Percentiles rank a stretch among this genome's conserved stretches.
phyloP scores from a whole-genome alignment of 2,329 filamentous ascomycete species.

The Cadophora luteo-olivacea region DNA sequence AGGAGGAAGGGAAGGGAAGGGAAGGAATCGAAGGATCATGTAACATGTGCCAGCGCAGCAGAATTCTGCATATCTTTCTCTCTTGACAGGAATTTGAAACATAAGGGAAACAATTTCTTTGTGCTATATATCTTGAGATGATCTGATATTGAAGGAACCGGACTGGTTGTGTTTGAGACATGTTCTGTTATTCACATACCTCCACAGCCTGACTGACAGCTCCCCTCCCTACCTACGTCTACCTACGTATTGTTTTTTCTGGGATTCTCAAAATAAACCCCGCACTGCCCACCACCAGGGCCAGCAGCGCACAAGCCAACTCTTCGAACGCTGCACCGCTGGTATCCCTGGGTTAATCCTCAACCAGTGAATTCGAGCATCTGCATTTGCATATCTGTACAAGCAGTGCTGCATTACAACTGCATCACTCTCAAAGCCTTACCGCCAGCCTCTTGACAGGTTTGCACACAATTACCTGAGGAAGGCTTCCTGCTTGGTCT shows the following conservation, averaged over 20 bases:
- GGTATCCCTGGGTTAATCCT: conserved; percentile 8
- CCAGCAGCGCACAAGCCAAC: background rate
- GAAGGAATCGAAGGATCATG: background rate
- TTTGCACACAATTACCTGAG: background rate
- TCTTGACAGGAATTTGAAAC: background rate
- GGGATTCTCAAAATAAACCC: conserved; percentile 11
- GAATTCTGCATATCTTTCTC: background rate
- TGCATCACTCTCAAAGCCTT: background rate
- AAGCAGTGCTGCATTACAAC: background rate
- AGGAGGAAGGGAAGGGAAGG: background rate
- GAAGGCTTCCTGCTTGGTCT: background rate
- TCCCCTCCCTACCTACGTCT: background rate
- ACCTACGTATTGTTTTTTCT: background rate
- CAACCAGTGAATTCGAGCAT: background rate
- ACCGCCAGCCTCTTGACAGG: background rate
- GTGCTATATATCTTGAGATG: background rate
- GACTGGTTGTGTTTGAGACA: background rate
- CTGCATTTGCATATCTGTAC: conserved; percentile 2
- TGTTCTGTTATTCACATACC: background rate
- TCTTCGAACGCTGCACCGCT: background rate
- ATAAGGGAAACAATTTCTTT: background rate
- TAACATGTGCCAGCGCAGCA: background rate
- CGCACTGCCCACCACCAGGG: conserved; percentile 9
- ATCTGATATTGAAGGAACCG: background rate
- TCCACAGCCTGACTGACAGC: background rate